Evolutionary conservation across 176 grass and related monocot species (phyloP), one percentile per base, ranked within the genome.

Genomic region (Aegilops umbellulata): DNA sequence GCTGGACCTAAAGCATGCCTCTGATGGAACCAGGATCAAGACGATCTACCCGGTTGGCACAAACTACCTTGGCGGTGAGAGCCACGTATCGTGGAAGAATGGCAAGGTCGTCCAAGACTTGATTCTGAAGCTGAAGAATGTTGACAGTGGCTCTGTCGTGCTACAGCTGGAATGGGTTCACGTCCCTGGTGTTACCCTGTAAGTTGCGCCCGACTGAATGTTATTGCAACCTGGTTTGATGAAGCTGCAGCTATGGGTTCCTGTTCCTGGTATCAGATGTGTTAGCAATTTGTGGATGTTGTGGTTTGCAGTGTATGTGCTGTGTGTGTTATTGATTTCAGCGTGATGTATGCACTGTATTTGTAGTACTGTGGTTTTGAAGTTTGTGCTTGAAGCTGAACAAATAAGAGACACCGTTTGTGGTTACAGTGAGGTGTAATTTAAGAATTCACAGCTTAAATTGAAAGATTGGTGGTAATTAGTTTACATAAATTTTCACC

Each of bases 151-250:
- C 34, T 72, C 88, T 82, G 87, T 97, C 9, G 90, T 91, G 47
- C 79, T 97, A 84, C 86, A 97, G 75, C 89, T 97, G 58, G 86
- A 93, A 66, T 97, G 95, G 95, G 86, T 91, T 60, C 88, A 89
- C 60, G 74, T 93, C 67, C 84, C 87, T 60, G 93, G 93, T 20
- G 85, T 91, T 42, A 87, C 82, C 5, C 81, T 91, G 47, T 91
- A 65, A 84, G 49, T 24, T 42, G 2, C 51, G 60, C 67, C 49
- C 47, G 55, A 16, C 15, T 51, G 47, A 51, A 51, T 51, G 46
- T 9, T 47, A 13, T 13, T 20, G 53, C 1, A 25, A 67, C 39
- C 4, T 20, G 6, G 31, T 82, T 16, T 86, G 47, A 60, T 80
- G 68, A 35, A 61, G 60, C 44, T 81, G 51, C 29, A 49, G 46